Evolutionary conservation across 164 flowering plant genomes (phyloP).

Genomic region (Vitis amurensis): DNA sequence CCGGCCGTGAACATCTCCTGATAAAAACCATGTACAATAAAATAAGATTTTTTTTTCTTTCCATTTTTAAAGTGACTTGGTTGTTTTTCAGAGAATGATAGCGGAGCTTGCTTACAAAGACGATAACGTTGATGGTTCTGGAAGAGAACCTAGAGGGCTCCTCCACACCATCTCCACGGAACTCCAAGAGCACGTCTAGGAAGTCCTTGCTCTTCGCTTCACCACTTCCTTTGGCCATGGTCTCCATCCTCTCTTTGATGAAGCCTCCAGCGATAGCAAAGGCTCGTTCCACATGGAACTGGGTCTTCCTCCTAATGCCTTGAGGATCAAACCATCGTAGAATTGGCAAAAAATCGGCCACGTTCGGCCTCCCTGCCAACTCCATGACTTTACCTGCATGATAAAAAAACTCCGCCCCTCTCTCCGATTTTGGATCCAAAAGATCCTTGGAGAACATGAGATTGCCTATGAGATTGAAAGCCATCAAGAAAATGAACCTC

Average conservation of each 20-base stretch:
- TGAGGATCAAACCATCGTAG: conserved; percentile 50
- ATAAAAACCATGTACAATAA: no score
- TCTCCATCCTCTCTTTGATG: conserved; percentile 38
- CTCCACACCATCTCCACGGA: conserved; percentile 35
- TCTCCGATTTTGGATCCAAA: conserved; percentile 43
- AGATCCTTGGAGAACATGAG: conserved; percentile 50
- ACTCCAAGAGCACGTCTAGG: conserved; percentile 56
- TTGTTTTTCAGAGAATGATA: not conserved
- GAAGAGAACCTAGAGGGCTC: conserved; percentile 42
- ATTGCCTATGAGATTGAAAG: conserved; percentile 57
- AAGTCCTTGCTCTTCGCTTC: conserved; percentile 37
- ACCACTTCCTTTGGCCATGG: not conserved
- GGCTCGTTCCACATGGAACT: conserved; percentile 42
- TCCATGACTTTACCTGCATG: conserved; percentile 49
- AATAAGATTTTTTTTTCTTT: no score
- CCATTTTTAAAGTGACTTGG: no score
- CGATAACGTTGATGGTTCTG: conserved; percentile 38
- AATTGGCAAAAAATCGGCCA: conserved; percentile 47
- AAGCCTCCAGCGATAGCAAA: conserved; percentile 46
- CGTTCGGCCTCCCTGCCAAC: conserved; percentile 50
- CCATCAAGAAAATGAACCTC: conserved; percentile 49
- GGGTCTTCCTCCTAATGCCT: conserved; percentile 42
- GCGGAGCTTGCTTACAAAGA: conserved; percentile 36
- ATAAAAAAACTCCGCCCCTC: conserved; percentile 39
- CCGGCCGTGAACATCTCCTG: conserved; percentile 64